Evolutionary conservation across 495 filamentous ascomycete genomes (phyloP), one percentile per base, ranked within the genome.

Genomic region (Penicillium pulvis): DNA sequence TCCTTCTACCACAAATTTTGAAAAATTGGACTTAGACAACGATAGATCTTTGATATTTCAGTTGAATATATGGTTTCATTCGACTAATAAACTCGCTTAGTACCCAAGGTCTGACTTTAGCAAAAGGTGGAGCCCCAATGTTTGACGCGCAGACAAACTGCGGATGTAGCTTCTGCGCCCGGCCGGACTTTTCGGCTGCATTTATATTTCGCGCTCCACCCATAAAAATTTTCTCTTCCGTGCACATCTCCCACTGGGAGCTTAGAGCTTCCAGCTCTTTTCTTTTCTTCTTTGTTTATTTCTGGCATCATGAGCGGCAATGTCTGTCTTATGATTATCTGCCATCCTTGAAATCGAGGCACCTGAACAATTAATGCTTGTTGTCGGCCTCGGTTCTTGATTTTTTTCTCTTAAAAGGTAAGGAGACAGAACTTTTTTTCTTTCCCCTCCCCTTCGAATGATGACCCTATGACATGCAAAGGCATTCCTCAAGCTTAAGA

Each of bases 401-500:
- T 57, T 47, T 16, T 16, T 51, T 33, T 48, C 28, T 59, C 17
- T 16, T 36, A 67, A 86, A 90, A 89, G 87, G 85, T 88, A 86
- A 60, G 79, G 71, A 30, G 33, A 41, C 39, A 17, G 14, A 43
- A 45, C 12, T 19, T 42, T 62, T 71, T 69, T 62, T 59, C 35
- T 44, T 59, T 12, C 51, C 48, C 62, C 57, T 60, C 56, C 60
- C 58, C 66, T 68, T 82, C 75, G 69, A 62, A 79, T 94, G 88
- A 94, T 97, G 91, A 97, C 85, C 74, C 84, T 81, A 79, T 79
- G 82, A 92, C 87, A 87, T 80, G 85, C 85, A 88, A 66, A 91
- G 90, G 92, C 90, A 96, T 96, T 96, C 92, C 92, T 97, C 92
- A 87, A 89, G 81, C 92, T 83, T 87, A 96, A 95, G 78, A 84